Evolutionary conservation across 495 filamentous ascomycete genomes (phyloP), one percentile per base, ranked within the genome.

Genomic region (Jackrogersella multiformis): DNA sequence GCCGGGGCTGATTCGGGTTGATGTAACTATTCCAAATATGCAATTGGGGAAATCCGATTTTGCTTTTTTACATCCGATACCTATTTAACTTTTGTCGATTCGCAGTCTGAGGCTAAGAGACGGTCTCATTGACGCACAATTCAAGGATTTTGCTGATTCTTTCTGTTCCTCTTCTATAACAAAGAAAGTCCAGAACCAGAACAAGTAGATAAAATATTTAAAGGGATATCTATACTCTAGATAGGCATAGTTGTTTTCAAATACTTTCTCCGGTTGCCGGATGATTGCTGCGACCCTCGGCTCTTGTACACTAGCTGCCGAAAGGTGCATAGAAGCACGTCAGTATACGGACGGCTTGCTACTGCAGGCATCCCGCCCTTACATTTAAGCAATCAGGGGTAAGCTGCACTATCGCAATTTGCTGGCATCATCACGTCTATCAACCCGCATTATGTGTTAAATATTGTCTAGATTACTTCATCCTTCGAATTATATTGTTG

Each of bases 21-120:
- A 23, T 2, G 24, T 10, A 23, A 18, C 26, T 30, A 16, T 30
- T 28, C n/a, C 1, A 35, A 26, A 28, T 44, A 60, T 36, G 30
- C 28, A 9, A 18, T 41, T 68, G 65, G 65, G 65, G 65, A 68
- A 59, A 54, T 59, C 65, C 65, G 65, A 59, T 49, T 18, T 68
- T 42, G 41, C 48, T 59, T 34, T 13, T 26, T 13, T 18, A 42
- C 10, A 5, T 18, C 35, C 24, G 23, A 35, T 30, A n/a, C n/a
- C n/a, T n/a, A n/a, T 16, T 34, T 58, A 58, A 20, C 39, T 39
- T 49, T 23, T 26, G 42, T 52, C 24, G 16, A 48, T 13, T 23
- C 32, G 30, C 23, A 34, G 5, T 21, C 15, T 1, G 36, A 28
- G n/a, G n/a, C n/a, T n/a, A n/a, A n/a, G n/a, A n/a, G n/a, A n/a